phyloP scores from a whole-genome alignment of 2,329 filamentous ascomycete genomes.

The Trichoderma atrobrunneum region DNA sequence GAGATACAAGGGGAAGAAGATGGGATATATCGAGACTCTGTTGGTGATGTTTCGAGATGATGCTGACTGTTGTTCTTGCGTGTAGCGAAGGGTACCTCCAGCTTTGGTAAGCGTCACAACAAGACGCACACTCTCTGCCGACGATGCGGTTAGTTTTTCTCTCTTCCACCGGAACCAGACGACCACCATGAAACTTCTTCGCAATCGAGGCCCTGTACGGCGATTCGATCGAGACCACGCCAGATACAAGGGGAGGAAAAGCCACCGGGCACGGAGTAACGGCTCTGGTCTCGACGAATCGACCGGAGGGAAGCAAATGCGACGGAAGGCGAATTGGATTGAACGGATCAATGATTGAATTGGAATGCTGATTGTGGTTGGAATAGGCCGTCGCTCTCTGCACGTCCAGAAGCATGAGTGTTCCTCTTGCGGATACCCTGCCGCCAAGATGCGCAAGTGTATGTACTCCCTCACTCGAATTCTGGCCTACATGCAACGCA shows the following conservation, averaged over 20 bases:
- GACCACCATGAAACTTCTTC: background rate
- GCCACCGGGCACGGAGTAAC: background rate
- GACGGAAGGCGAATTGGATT: background rate
- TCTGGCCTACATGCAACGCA: background rate
- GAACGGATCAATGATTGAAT: conserved; percentile 6
- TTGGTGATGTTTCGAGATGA: background rate
- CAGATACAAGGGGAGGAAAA: conserved; percentile 14
- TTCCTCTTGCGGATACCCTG: conserved; percentile 90
- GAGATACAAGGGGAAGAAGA: background rate
- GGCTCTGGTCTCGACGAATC: background rate
- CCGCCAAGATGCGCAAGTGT: conserved; percentile 98
- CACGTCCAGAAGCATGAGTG: conserved; percentile 99
- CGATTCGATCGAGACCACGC: conserved; percentile 9
- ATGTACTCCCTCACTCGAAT: conserved; percentile 50
- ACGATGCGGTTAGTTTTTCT: conserved; percentile 80
- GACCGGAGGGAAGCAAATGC: background rate
- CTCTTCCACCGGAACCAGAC: conserved; percentile 13
- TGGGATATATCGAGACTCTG: background rate
- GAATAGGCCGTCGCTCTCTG: conserved; percentile 84
- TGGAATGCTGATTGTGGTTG: conserved; percentile 27
- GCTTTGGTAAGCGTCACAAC: conserved; percentile 74
- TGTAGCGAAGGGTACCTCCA: conserved; percentile 57
- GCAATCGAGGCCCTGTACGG: background rate
- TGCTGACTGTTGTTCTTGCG: conserved; percentile 29
- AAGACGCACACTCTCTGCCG: conserved; percentile 98